Base-by-base conservation (phyloP, 495 filamentous ascomycete genomes). In the Penicillium egyptiacum region DNA sequence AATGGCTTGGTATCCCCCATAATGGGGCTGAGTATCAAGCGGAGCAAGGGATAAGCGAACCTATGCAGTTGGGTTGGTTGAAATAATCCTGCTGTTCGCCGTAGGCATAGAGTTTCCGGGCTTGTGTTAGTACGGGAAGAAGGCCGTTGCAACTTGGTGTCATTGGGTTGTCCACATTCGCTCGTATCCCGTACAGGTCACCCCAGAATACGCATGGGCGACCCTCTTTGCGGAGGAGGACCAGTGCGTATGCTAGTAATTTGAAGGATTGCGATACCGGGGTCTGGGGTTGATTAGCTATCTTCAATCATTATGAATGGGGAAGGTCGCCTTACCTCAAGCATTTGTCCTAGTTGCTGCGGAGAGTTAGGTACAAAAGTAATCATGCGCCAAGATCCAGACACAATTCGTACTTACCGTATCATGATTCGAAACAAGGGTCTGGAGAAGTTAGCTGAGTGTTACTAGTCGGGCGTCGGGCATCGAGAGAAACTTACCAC, bases 151-250 rank as follows among this genome's bases (percentile, higher is more conserved):
- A 88, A 10, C 85, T 79, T 4, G 87, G 83, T 2, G 77, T 76
- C 49, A 80, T 79, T 3, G 81, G 72, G 22, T 77, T 67, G 26
- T 79, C 69, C 35, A 59, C 60, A 47, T 64, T 68, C 11, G 71
- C 80, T 56, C 77, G 69, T 57, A 87, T 84, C n/a, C 88, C 87
- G 65, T 89, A 91, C 10, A 91, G 60, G 59, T 92, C 88, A 30
- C 88, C 88, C 64, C 86, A 91, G 66, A 88, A 92, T 49, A 89
- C 60, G 59, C 86, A 90, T 0, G 88, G 88, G 55, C 86, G 86
- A 33, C 88, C 87, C 12, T 76, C 68, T 37, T 75, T 65, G 22
- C 86, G 84, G 19, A 90, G 81, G 16, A 91, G 82, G 53, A 89
- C 90, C 35, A 86, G 71, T 8, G 82, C 70, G 57, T 87, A 84